A percentile compares a stretch with the other conserved stretches of the same genome.
These are phyloP conservation scores for Solanum virginianum DNA, from an alignment of 257 asterid genomes.

Conservation along the genomic window DNA sequence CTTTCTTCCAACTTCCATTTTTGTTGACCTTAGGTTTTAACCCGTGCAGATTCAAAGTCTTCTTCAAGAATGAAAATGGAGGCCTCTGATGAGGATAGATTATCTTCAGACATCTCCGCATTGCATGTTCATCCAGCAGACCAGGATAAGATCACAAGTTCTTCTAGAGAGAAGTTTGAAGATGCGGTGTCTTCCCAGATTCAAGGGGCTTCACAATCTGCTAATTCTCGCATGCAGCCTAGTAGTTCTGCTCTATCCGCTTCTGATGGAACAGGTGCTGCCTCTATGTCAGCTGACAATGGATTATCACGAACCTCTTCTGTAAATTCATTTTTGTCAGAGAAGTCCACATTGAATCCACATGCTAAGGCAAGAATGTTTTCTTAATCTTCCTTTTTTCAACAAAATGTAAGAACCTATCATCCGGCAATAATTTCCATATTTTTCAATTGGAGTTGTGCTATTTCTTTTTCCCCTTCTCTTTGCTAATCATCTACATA, in stretches of 20 bases:
- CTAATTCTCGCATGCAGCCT: conserved; percentile 15
- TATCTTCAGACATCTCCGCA: conserved; percentile 56
- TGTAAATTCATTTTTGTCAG: conserved; percentile 69
- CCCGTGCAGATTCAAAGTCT: neutral
- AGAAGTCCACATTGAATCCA: conserved; percentile 80
- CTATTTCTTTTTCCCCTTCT: neutral
- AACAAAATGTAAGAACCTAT: neutral
- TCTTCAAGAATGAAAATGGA: conserved; percentile 19
- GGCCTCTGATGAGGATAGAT: conserved; percentile 33
- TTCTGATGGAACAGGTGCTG: conserved; percentile 60
- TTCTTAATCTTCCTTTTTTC: neutral
- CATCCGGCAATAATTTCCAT: neutral
- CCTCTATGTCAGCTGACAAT: conserved; percentile 30
- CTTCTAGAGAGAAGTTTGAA: neutral
- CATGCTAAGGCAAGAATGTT: conserved; percentile 62
- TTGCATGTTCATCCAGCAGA: conserved; percentile 47
- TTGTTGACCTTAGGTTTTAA: neutral
- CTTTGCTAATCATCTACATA: neutral
- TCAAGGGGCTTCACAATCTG: conserved; percentile 19
- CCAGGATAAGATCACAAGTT: conserved; percentile 27
- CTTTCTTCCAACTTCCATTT: neutral
- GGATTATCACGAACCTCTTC: conserved; percentile 80
- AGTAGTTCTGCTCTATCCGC: conserved; percentile 62
- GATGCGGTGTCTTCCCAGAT: neutral
- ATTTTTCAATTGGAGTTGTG: neutral